Evolutionary conservation across 306 rosid genomes (phyloP).

Genomic region (Ziziphus jujuba): DNA sequence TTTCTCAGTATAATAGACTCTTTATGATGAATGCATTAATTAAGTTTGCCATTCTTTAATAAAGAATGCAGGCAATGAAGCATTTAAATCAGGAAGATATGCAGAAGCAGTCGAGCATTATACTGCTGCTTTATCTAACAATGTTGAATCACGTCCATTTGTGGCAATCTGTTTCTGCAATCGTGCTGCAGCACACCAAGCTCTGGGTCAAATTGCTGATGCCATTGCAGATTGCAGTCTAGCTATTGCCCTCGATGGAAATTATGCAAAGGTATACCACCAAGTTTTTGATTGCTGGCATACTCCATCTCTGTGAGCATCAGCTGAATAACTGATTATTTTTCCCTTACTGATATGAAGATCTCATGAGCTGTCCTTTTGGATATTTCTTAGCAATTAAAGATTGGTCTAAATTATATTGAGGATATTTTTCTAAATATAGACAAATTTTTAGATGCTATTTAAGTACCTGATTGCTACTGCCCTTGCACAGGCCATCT

Average conservation of each 20-base stretch:
- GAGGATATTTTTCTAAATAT: neutral
- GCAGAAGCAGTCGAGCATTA: constrained; percentile 77
- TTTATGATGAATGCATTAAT: constrained; percentile 21
- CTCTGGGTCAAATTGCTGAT: constrained; percentile 81
- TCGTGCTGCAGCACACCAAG: constrained; percentile 95
- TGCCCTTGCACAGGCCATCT: constrained; percentile 61
- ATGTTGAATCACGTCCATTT: constrained; percentile 73
- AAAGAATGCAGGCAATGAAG: constrained; percentile 86
- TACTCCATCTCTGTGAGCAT: neutral
- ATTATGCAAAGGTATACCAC: constrained; percentile 73
- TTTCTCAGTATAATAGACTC: constrained; percentile 3
- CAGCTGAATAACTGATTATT: neutral
- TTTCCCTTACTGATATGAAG: neutral
- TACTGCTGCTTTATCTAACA: constrained; percentile 73
- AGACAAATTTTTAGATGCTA: neutral
- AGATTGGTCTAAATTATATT: neutral
- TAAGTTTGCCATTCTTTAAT: constrained; percentile 24
- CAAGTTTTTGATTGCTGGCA: neutral
- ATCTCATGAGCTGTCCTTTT: too few species aligned
- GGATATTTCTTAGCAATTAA: too few species aligned
- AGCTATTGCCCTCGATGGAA: constrained; percentile 83
- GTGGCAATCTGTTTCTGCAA: constrained; percentile 86
- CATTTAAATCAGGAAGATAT: constrained; percentile 60
- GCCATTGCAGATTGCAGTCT: constrained; percentile 94
- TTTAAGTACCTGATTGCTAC: constrained; percentile 26